Evolutionary conservation across 1,284 basidiomycete genomes (phyloP).

Genomic region (Amylostereum areolatum): DNA sequence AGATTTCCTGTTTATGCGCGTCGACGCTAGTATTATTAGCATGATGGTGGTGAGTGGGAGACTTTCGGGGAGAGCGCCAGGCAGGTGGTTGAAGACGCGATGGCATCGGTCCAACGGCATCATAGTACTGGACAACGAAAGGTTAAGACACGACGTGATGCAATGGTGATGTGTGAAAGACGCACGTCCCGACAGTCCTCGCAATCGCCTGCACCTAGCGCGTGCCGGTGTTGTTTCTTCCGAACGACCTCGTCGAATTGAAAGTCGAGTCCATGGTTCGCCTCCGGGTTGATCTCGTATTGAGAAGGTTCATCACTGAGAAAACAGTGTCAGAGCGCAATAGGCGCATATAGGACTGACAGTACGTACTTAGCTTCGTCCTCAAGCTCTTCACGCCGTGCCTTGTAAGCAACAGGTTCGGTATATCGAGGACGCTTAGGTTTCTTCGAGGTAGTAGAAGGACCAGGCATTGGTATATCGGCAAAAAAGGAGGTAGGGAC

Average conservation of each 20-base stretch:
- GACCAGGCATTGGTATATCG: neutral
- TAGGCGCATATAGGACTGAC: neutral
- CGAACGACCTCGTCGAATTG: conserved; percentile 78
- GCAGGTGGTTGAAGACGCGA: conserved; percentile 54
- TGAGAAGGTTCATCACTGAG: conserved; percentile 40
- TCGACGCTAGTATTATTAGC: conserved; percentile 26
- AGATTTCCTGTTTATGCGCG: conserved; percentile 69
- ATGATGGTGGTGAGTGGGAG: conserved; percentile 25
- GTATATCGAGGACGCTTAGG: neutral
- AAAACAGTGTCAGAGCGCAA: neutral
- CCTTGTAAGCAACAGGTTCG: neutral
- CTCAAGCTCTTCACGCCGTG: neutral
- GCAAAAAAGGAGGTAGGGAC: neutral
- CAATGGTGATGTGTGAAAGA: conserved; percentile 8
- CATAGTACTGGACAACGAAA: conserved; percentile 61
- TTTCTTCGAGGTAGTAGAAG: neutral
- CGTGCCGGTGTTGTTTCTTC: conserved; percentile 54
- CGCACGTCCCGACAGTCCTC: conserved; percentile 78
- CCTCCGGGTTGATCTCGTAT: conserved; percentile 61
- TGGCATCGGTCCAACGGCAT: conserved; percentile 67
- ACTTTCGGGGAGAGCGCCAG: conserved; percentile 57
- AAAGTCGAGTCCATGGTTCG: conserved; percentile 61
- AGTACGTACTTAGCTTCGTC: neutral
- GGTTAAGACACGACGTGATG: no score
- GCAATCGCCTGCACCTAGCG: conserved; percentile 76